phyloP scores from a whole-genome alignment of 2,329 filamentous ascomycete genomes.

The Aschersonia sp. region DNA sequence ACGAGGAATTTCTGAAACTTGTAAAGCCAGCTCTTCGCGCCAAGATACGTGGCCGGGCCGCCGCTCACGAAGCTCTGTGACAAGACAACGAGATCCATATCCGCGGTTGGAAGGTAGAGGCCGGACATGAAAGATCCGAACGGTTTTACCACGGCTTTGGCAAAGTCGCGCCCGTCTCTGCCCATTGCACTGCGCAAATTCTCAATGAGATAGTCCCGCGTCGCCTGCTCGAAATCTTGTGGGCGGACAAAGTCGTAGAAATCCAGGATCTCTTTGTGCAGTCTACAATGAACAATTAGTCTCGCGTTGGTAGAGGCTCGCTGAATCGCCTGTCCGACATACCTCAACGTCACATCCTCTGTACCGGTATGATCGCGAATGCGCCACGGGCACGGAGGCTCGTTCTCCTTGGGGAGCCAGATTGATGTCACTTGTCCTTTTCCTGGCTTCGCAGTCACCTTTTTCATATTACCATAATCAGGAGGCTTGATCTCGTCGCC shows the following conservation, averaged over 20 bases:
- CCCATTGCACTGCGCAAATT: conserved; percentile 50
- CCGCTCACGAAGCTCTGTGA: conserved; percentile 40
- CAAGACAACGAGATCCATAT: conserved; percentile 86
- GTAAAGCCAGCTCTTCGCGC: conserved; percentile 41
- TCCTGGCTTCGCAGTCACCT: conserved; percentile 30
- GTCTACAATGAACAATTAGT: conserved; percentile 25
- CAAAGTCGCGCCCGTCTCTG: conserved; percentile 30
- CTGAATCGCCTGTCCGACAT: conserved; percentile 13
- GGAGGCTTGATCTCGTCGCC: conserved; percentile 52
- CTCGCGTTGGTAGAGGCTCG: background rate
- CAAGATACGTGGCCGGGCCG: conserved; percentile 30
- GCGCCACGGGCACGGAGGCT: conserved; percentile 49
- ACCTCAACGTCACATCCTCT: conserved; percentile 41
- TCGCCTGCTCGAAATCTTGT: conserved; percentile 56
- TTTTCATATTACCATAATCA: conserved; percentile 36
- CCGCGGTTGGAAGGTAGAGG: conserved; percentile 55
- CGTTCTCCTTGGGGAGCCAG: conserved; percentile 32
- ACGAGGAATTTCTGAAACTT: conserved; percentile 48
- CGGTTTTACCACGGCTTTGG: conserved; percentile 48
- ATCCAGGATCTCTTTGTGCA: conserved; percentile 81
- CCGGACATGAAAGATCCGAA: conserved; percentile 95
- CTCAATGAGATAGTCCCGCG: conserved; percentile 58
- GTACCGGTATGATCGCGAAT: conserved; percentile 38
- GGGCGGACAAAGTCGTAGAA: conserved; percentile 81
- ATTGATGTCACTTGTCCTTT: conserved; percentile 34